Base-by-base conservation (phyloP, 148 eudicot genomes). In the Fagopyrum homotropicum region DNA sequence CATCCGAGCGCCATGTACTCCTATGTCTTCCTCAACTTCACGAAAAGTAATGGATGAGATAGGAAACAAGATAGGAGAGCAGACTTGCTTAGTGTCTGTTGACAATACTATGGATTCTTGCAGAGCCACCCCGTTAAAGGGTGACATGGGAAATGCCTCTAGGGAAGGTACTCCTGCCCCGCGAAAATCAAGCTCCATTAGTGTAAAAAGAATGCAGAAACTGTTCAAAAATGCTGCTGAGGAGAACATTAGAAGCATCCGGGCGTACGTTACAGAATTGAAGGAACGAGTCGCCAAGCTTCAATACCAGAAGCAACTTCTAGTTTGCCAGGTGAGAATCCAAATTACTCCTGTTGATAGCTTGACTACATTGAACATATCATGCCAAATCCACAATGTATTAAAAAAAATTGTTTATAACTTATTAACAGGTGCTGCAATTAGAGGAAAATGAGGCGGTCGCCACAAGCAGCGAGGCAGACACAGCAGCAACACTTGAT, bases 231-330 rank as follows among this genome's bases (percentile, higher is more conserved):
- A 81, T 76, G 97, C 98, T 49, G 87, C 93, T 17, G 99, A 96
- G 81, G 99, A 92, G 79, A 92, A 86, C 76, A 89, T 92, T 14
- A 85, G 87, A 68, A 90, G 88, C 80, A 96, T 96, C 61, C 89
- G 88, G 81, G 81, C 91, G 57, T 92, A 92, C 79, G 98, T 96
- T 63, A 92, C 90, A 29, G 98, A 92, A 78, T 83, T 96, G 66
- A 92, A 90, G 85, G 99, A 92, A 81, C 79, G 98, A 66, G 99
- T 96, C 22, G 94, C 98, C 49, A 92, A 96, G 85, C 91, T 96
- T 82, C 99, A 96, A 79, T 96, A 92, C 82, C 99, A 96, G 75
- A 96, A 96, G 77, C 94, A 92, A 78, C 94, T 92, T 76, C 90
- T 96, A 12, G 98, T 92, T 82, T 85, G 97, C 85, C 99, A 96